Evolutionary conservation across 2,329 filamentous ascomycete genomes (phyloP).

Genomic region (Arachnomyces sp.): DNA sequence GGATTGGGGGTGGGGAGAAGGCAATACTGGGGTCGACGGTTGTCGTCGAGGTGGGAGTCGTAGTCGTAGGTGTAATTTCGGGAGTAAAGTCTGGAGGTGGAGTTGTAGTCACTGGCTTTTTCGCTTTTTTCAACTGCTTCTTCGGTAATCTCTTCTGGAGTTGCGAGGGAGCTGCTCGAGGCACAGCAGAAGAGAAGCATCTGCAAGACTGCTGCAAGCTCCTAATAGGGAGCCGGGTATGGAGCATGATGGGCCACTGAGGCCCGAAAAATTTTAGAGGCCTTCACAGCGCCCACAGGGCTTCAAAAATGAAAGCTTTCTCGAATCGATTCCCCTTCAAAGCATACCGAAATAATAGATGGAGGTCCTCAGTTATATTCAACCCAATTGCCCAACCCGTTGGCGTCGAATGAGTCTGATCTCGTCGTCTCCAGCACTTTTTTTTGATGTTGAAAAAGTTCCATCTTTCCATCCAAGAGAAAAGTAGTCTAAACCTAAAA

Average conservation of each 20-base stretch:
- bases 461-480: too few relatives aligned
- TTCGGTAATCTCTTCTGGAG: conserved; percentile 24
- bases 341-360: too few relatives aligned
- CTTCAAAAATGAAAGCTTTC: too few relatives aligned
- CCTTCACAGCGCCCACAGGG: not conserved
- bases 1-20: conserved; percentile 39
- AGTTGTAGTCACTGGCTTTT: conserved; percentile 1
- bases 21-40: conserved; percentile 27
- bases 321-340: too few relatives aligned
- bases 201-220: conserved; percentile 41
- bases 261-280: not conserved
- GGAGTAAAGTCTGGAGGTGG: conserved; percentile 8
- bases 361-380: too few relatives aligned
- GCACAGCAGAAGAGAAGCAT: conserved; percentile 36
- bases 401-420: too few relatives aligned
- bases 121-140: not conserved
- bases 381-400: too few relatives aligned
- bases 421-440: too few relatives aligned
- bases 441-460: too few relatives aligned
- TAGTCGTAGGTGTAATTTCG: conserved; percentile 17
- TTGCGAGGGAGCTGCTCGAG: conserved; percentile 45
- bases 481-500: too few relatives aligned
- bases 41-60: conserved; percentile 28
- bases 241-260: conserved; percentile 51
- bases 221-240: conserved; percentile 54